Evolutionary conservation across 768 basidiomycete genomes (phyloP).

Genomic region (Sporobolomyces pararoseus): DNA sequence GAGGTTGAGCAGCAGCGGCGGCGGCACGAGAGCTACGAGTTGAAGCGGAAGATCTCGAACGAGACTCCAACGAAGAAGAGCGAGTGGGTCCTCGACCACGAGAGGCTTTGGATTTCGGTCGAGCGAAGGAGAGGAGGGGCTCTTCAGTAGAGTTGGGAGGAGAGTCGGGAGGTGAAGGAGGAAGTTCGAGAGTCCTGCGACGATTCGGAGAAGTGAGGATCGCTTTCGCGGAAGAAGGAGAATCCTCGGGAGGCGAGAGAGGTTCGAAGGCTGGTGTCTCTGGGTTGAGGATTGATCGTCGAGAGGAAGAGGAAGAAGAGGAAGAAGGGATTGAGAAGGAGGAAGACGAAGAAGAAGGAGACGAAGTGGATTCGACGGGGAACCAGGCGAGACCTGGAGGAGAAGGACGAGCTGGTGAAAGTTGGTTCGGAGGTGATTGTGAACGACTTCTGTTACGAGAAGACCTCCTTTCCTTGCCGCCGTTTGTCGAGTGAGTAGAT

Average conservation of each 20-base stretch:
- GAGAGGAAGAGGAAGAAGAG: background rate
- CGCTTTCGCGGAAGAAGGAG: background rate
- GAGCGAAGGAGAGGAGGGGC: conserved; percentile 1
- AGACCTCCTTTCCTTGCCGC: background rate
- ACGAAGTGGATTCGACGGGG: conserved; percentile 5
- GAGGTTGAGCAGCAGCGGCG: background rate
- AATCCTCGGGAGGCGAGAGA: conserved; percentile 8
- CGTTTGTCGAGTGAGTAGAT: no score
- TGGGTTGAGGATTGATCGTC: conserved; percentile 1
- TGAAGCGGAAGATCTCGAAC: background rate
- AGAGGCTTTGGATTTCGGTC: background rate
- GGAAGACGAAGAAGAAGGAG: background rate
- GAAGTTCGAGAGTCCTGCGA: conserved; percentile 14
- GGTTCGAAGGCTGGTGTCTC: conserved; percentile 15
- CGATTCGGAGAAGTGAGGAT: conserved; percentile 4
- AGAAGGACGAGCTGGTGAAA: background rate
- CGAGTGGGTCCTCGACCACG: conserved; percentile 12
- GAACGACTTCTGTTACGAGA: background rate
- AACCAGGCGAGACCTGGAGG: conserved; percentile 3
- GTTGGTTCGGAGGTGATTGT: background rate
- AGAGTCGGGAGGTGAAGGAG: conserved; percentile 16
- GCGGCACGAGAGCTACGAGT: background rate
- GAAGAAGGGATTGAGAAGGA: background rate
- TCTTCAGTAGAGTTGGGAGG: background rate
- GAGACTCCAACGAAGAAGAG: background rate